These are phyloP conservation scores for Anthracocystis setariae DNA, from an alignment of 1,284 basidiomycete genomes.

Conservation along the genomic window DNA sequence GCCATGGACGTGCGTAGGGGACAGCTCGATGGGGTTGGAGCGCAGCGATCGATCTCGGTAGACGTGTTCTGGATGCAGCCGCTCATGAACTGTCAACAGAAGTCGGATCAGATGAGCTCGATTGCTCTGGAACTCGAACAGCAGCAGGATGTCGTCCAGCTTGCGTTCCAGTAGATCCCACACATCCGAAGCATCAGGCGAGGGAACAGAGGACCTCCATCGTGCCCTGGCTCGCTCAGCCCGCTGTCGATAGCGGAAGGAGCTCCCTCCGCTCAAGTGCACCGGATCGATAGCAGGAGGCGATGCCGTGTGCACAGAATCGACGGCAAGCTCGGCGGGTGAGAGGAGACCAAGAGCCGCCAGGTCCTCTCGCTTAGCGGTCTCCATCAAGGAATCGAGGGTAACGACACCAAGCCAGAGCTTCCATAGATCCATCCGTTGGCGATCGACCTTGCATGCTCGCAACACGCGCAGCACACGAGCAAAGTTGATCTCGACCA, in stretches of 20 bases:
- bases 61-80: constrained; percentile 48
- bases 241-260: constrained; percentile 37
- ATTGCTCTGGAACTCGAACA: constrained; percentile 58
- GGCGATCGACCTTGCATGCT: constrained; percentile 61
- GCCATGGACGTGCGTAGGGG: constrained; percentile 41
- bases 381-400: constrained; percentile 38
- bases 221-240: constrained; percentile 29
- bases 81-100: constrained; percentile 50
- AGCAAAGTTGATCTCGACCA: constrained; percentile 62
- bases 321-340: constrained; percentile 7
- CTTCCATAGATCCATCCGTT: constrained; percentile 61
- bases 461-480: constrained; percentile 53
- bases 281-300: constrained; percentile 5
- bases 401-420: constrained; percentile 58
- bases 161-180: constrained; percentile 62
- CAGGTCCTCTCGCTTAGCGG: constrained; percentile 30
- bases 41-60: constrained; percentile 39
- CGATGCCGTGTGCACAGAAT: constrained; percentile 3
- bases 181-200: constrained; percentile 51
- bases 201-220: constrained; percentile 33
- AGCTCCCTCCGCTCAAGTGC: constrained; percentile 41
- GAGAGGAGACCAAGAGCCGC: constrained; percentile 26
- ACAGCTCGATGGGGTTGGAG: constrained; percentile 37
- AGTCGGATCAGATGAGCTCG: constrained; percentile 47
- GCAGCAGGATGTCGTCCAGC: constrained; percentile 49